Evolutionary conservation across 2,329 filamentous ascomycete species (phyloP).

Genomic region (Diaporthe velutina): DNA sequence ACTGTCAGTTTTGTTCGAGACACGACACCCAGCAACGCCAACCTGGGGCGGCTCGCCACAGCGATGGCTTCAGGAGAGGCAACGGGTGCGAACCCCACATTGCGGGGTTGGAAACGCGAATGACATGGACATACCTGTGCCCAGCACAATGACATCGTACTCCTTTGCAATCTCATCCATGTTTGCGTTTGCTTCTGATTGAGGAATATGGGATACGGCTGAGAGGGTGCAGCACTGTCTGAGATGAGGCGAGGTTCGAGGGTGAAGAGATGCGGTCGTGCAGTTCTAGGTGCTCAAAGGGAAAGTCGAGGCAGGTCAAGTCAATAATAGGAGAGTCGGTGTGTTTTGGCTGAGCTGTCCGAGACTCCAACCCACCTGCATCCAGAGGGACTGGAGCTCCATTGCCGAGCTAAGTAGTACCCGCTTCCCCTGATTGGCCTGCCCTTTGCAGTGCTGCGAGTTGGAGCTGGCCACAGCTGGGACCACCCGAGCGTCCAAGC

Average conservation of each 20-base stretch:
- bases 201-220: constrained; percentile 22
- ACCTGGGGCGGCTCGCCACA: constrained; percentile 42
- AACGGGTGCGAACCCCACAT: constrained; percentile 41
- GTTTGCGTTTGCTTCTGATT: constrained; percentile 49
- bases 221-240: constrained; percentile 41
- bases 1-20: constrained; percentile 21
- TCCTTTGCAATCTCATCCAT: constrained; percentile 99
- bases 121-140: constrained; percentile 80
- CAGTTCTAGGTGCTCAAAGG: constrained; percentile 26
- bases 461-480: constrained; percentile 16
- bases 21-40: constrained; percentile 37
- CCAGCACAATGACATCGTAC: constrained; percentile 98
- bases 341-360: constrained; percentile 37
- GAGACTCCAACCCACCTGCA: constrained; percentile 32
- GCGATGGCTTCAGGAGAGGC: constrained; percentile 37
- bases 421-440: constrained; percentile 34
- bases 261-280: constrained; percentile 27
- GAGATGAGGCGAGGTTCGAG: constrained; percentile 35
- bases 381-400: constrained; percentile 32
- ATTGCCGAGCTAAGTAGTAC: constrained; percentile 29
- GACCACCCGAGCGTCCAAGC: constrained; percentile 19
- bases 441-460: constrained; percentile 5
- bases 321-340: constrained; percentile 34
- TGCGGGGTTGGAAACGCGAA: constrained; percentile 43
- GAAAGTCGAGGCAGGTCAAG: constrained; percentile 34